Conservation (phyloP, 2,329 filamentous ascomycete species). For the Coniochaeta hoffmannii region DNA sequence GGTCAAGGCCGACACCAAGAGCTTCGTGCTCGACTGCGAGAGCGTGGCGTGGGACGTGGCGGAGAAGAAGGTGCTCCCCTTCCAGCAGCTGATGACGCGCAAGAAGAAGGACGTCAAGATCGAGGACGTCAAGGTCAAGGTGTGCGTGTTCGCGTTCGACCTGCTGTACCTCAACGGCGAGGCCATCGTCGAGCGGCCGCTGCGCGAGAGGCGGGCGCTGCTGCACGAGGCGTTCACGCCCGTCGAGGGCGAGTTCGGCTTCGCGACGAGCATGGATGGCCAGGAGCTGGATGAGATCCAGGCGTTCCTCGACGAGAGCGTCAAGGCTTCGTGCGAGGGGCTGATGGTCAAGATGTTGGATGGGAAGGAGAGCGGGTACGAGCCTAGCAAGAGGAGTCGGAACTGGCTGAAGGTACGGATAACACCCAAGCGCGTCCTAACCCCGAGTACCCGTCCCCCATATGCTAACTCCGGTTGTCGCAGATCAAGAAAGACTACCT, state of each 20-base stretch:
- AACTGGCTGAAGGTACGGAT: constrained; percentile 86
- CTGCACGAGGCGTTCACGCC: constrained; percentile 66
- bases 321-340: constrained; percentile 93
- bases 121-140: constrained; percentile 92
- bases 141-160: constrained; percentile 96
- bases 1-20: constrained; percentile 85
- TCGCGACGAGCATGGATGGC: constrained; percentile 80
- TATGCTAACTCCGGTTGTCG: constrained; percentile 10
- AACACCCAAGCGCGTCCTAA: no score
- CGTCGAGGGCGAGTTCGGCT: constrained; percentile 83
- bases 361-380: constrained; percentile 85
- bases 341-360: constrained; percentile 99
- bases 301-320: constrained; percentile 81
- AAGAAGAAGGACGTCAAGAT: constrained; percentile 96
- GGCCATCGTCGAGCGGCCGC: constrained; percentile 76
- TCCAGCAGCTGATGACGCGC: constrained; percentile 96
- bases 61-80: constrained; percentile 92
- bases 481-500: constrained; percentile 98
- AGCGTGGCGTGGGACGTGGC: constrained; percentile 94
- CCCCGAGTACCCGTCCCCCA: not conserved
- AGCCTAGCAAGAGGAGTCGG: constrained; percentile 89
- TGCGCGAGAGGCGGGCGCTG: constrained; percentile 75
- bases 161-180: constrained; percentile 89
- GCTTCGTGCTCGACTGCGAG: constrained; percentile 97
- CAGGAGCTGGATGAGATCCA: constrained; percentile 93